Percentiles rank a stretch among this genome's conserved stretches.
Evolutionary conservation across 2,329 filamentous ascomycete genomes (phyloP).

Genomic region (Beauveria sp.): DNA sequence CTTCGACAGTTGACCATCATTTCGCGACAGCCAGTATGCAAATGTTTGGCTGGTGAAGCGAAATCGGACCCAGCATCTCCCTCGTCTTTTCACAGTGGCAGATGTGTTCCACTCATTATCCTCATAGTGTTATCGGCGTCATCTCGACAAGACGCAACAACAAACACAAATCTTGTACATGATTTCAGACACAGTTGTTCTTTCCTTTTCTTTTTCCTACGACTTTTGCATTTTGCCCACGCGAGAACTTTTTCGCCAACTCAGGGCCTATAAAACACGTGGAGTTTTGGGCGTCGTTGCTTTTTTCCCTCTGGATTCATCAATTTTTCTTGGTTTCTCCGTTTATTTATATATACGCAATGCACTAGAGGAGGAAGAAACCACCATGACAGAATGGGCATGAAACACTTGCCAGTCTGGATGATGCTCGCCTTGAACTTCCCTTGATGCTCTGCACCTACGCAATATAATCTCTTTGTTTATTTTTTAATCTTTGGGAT

Average conservation of each 20-base stretch:
- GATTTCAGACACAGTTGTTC: neutral
- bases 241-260: neutral
- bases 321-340: neutral
- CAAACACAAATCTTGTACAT: neutral
- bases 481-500: neutral
- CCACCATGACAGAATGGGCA: neutral
- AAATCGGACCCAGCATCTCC: neutral
- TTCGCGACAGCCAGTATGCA: neutral
- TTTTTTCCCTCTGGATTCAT: neutral
- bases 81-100: neutral
- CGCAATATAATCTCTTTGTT: neutral
- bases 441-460: neutral
- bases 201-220: neutral
- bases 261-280: neutral
- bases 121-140: too few species aligned
- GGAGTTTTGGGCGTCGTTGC: constrained; percentile 1
- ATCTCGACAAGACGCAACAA: neutral
- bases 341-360: neutral
- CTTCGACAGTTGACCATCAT: too few species aligned
- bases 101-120: neutral
- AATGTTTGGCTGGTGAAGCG: neutral
- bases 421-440: neutral
- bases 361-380: neutral
- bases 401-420: neutral
- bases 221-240: neutral